A percentile compares a stretch with the other conserved stretches of the same genome.
These are phyloP conservation scores for Gracilaria gracilis DNA, from an alignment of 23 red algal species.

Conservation along the genomic window DNA sequence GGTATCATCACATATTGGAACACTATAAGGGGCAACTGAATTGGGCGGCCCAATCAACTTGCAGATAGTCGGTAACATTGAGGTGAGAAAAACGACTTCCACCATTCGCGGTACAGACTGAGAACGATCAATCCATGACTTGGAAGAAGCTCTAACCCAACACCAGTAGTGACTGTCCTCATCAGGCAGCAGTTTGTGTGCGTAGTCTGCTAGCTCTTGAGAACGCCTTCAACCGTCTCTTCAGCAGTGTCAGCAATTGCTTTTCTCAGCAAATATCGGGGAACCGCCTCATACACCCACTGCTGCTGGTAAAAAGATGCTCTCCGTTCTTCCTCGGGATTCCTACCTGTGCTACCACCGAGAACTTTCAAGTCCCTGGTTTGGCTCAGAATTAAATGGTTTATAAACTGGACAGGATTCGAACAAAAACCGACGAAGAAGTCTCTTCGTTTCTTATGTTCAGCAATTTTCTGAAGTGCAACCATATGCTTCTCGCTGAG, in stretches of 20 bases:
- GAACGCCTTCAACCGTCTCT: slow-evolving; percentile 51
- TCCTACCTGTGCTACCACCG: slow-evolving; percentile 74
- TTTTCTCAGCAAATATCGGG: slow-evolving; percentile 89
- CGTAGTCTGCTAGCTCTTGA: slow-evolving; percentile 9
- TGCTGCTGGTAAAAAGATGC: slow-evolving; percentile 91
- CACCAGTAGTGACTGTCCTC: neutral
- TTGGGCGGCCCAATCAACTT: too few species aligned
- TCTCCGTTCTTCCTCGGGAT: slow-evolving; percentile 89
- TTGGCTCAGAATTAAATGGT: slow-evolving; percentile 92
- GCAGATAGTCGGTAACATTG: too few species aligned
- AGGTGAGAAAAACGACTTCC: too few species aligned
- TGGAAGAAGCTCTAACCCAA: neutral
- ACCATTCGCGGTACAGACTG: too few species aligned
- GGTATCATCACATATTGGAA: too few species aligned
- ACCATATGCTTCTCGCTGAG: slow-evolving; percentile 53
- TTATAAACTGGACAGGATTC: slow-evolving; percentile 83
- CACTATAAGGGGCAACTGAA: too few species aligned
- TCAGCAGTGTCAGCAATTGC: slow-evolving; percentile 76
- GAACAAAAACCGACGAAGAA: slow-evolving; percentile 87
- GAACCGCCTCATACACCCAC: slow-evolving; percentile 95
- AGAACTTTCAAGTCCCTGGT: slow-evolving; percentile 83
- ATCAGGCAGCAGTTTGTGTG: neutral
- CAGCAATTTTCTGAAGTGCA: slow-evolving; percentile 58
- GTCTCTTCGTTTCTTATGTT: slow-evolving; percentile 75
- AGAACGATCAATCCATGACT: too few species aligned